Percentiles rank a stretch among this genome's conserved stretches.
phyloP scores from a whole-genome alignment of 306 rosid species.

The Lathyrus tuberosus region DNA sequence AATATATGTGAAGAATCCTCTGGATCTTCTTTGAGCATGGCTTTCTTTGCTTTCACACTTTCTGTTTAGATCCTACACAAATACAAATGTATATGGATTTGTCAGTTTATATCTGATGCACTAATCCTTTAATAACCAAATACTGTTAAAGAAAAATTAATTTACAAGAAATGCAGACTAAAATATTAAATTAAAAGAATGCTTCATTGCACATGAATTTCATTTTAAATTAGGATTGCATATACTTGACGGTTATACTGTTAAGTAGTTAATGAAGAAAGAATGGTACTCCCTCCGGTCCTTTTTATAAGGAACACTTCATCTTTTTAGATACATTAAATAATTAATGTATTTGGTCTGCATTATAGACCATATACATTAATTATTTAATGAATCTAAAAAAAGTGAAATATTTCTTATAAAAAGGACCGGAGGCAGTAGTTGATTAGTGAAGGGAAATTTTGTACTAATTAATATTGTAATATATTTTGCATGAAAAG shows the following conservation, averaged over 20 bases:
- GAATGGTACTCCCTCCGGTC: too few species aligned
- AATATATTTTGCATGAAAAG: too few species aligned
- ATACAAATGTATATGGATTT: not conserved
- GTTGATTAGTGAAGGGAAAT: too few species aligned
- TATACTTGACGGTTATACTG: not conserved
- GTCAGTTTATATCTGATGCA: conserved; percentile 10
- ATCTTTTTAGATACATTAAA: too few species aligned
- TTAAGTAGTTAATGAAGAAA: not conserved
- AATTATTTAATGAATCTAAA: too few species aligned
- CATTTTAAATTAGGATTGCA: conserved; percentile 3
- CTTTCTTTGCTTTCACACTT: conserved; percentile 34
- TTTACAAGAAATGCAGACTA: not conserved
- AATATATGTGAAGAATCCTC: conserved; percentile 8
- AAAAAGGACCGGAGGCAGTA: too few species aligned
- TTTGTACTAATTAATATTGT: too few species aligned
- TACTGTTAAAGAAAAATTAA: not conserved
- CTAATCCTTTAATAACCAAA: conserved; percentile 20
- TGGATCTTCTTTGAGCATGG: not conserved
- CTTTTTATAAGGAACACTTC: too few species aligned
- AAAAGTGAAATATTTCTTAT: too few species aligned
- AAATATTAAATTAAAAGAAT: not conserved
- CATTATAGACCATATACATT: too few species aligned
- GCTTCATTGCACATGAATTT: conserved; percentile 12
- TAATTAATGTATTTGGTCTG: too few species aligned
- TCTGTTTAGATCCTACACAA: conserved; percentile 35